Evolutionary conservation across 371 early-diverging fungal species (phyloP).

Genomic region (Choanephora cucurbitarum): DNA sequence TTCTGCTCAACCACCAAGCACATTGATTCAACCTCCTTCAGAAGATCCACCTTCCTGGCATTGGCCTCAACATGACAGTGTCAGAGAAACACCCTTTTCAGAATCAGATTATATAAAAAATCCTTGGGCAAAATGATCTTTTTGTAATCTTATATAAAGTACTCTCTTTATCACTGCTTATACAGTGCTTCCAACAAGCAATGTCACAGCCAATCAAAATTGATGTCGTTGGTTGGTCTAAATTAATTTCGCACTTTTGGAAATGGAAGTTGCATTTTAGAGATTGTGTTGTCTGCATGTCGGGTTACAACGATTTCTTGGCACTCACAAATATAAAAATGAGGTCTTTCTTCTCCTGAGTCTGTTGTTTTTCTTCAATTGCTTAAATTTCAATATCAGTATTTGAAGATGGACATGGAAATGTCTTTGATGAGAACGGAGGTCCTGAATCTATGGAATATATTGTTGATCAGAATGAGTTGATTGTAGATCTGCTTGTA

Average conservation of each 20-base stretch:
- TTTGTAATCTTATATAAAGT: no score
- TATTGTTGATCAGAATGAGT: slow-evolving; percentile 15
- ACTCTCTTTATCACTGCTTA: no score
- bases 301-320: no score
- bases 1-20: not conserved
- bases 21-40: not conserved
- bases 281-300: not conserved
- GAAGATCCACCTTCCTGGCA: slow-evolving; percentile 13
- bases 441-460: slow-evolving; percentile 24
- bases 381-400: no score
- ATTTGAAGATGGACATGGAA: slow-evolving; percentile 21
- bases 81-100: no score
- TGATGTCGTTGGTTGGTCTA: slow-evolving; percentile 4
- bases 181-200: no score
- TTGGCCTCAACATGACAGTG: slow-evolving; percentile 8
- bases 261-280: slow-evolving; percentile 5
- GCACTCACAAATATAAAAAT: no score
- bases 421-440: slow-evolving; percentile 18
- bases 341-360: not conserved
- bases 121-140: no score
- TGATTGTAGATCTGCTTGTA: slow-evolving; percentile 9
- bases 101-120: no score
- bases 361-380: slow-evolving; percentile 18
- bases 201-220: no score
- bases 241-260: slow-evolving; percentile 1